A percentile compares a stretch with the other conserved stretches of the same genome.
Evolutionary conservation across 2,329 filamentous ascomycete genomes (phyloP).

Genomic region (Cercospora zeina): DNA sequence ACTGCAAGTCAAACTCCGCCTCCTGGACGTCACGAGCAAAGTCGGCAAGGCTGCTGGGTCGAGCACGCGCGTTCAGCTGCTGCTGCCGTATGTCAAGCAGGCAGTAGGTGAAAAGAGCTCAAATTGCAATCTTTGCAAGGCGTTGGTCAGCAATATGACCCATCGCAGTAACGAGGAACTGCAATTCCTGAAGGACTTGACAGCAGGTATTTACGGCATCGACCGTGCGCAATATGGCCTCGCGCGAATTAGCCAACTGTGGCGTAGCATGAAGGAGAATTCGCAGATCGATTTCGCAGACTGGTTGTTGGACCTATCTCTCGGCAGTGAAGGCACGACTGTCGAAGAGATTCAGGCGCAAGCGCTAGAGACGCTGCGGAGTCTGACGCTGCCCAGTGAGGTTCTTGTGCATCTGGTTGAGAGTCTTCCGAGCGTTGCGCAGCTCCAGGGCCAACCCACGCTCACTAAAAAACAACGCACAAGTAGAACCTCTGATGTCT

Average conservation of each 20-base stretch:
- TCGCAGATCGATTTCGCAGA: conserved; percentile 61
- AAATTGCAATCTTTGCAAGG: conserved; percentile 51
- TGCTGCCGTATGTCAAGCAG: conserved; percentile 71
- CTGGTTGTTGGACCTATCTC: conserved; percentile 56
- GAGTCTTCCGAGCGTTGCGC: conserved; percentile 70
- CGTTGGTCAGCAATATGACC: conserved; percentile 55
- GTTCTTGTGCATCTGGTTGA: conserved; percentile 72
- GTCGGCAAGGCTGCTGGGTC: conserved; percentile 71
- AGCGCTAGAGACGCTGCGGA: conserved; percentile 70
- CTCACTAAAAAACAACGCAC: conserved; percentile 77
- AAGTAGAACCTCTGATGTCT: conserved; percentile 63
- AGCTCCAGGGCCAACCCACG: conserved; percentile 69
- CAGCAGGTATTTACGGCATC: conserved; percentile 47
- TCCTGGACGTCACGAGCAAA: conserved; percentile 71
- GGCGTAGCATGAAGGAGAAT: conserved; percentile 68
- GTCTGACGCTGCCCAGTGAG: conserved; percentile 69
- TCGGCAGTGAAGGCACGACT: conserved; percentile 44
- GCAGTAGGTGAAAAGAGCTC: conserved; percentile 63
- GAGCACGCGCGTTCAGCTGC: conserved; percentile 64
- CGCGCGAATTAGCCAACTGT: conserved; percentile 67
- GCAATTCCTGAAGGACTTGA: conserved; percentile 54
- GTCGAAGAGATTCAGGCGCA: conserved; percentile 51
- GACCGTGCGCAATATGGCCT: conserved; percentile 62
- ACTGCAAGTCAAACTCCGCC: conserved; percentile 65
- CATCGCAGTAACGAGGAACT: conserved; percentile 61